phyloP scores from a whole-genome alignment of 768 basidiomycete genomes.

The Boletellus sp. region DNA sequence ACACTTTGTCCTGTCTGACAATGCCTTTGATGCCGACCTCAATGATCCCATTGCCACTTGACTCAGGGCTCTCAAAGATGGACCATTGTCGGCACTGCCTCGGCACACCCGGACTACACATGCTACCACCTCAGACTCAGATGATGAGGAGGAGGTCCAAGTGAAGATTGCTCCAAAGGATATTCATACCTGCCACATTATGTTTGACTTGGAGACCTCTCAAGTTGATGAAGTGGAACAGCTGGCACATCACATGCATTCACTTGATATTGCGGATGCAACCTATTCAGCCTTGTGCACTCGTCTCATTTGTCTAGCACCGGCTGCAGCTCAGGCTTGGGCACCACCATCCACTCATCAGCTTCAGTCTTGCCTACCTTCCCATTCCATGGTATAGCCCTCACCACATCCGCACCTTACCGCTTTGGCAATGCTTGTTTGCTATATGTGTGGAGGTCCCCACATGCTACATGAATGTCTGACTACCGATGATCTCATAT shows the following conservation, averaged over 20 bases:
- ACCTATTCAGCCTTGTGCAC: conserved; percentile 1
- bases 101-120: neutral
- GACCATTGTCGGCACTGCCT: too few species aligned
- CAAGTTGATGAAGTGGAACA: neutral
- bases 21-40: neutral
- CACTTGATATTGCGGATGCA: neutral
- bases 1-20: neutral
- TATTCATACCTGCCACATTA: neutral
- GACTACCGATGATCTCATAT: too few species aligned
- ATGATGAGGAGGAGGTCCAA: neutral
- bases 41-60: neutral
- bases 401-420: neutral
- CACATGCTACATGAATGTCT: neutral
- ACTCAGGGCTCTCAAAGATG: neutral
- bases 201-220: neutral
- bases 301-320: neutral
- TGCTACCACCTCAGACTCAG: neutral
- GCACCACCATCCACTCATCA: neutral
- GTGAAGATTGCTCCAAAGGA: neutral
- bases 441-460: neutral
- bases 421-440: neutral
- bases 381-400: neutral
- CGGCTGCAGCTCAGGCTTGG: neutral
- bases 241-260: neutral
- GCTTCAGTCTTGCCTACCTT: neutral